Evolutionary conservation across 208 protist species (phyloP).

Genomic region (Angomonas deanei): DNA sequence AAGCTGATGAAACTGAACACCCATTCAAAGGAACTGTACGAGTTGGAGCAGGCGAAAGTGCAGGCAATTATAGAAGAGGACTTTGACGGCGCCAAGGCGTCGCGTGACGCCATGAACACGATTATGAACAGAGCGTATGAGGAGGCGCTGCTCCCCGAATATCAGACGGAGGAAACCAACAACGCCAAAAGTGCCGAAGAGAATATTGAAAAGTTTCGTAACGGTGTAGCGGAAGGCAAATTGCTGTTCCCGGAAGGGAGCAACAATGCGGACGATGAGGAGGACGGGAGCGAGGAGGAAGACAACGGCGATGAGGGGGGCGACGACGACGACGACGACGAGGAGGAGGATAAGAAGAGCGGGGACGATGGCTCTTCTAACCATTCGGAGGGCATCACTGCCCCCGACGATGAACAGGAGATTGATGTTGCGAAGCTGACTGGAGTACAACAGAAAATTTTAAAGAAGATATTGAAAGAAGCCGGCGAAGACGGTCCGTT

Average conservation of each 20-base stretch:
- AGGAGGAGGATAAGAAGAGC: constrained; percentile 1
- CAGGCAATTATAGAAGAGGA: constrained; percentile 87
- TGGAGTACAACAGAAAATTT: constrained; percentile 1
- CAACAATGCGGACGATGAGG: neutral
- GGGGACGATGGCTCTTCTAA: neutral
- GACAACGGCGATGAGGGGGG: neutral
- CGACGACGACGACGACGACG: constrained; percentile 1
- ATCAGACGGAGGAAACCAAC: neutral
- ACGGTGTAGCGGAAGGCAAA: neutral
- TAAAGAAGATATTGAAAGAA: constrained; percentile 6
- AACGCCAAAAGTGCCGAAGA: neutral
- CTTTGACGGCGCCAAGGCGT: constrained; percentile 73
- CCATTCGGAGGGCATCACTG: neutral
- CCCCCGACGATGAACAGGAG: neutral
- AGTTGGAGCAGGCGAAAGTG: constrained; percentile 84
- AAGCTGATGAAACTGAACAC: constrained; percentile 66
- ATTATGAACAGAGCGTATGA: constrained; percentile 48
- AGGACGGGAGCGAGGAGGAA: neutral
- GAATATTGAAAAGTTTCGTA: neutral
- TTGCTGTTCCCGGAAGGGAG: no score
- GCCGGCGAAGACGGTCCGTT: constrained; percentile 4
- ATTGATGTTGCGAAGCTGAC: neutral
- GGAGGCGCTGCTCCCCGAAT: constrained; percentile 37
- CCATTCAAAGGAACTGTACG: constrained; percentile 58
- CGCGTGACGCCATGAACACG: constrained; percentile 66